Base-by-base conservation (phyloP, 768 basidiomycete genomes). In the Boletus subcaerulescens region DNA sequence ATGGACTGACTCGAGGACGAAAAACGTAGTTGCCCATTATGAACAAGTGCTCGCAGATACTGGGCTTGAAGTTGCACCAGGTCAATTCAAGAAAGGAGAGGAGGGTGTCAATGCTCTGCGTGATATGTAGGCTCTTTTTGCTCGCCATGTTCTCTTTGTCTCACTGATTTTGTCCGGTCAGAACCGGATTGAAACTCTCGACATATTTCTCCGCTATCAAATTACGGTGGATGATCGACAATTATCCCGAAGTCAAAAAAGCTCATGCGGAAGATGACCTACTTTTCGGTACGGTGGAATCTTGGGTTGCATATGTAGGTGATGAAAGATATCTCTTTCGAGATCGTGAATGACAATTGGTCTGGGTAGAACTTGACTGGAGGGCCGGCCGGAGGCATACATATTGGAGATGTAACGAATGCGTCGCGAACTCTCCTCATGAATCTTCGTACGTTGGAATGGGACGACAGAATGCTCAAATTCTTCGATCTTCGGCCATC, bases 131-230 rank as follows among this genome's bases (percentile, higher is more conserved):
- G 85, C 22, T 76, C 18, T n/a, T 39, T 31, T 48, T 43, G 20
- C 36, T 48, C 2, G 17, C 13, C 14, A 32, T 15, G 26, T n/a
- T 15, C 3, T 3, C 5, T 14, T 48, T 47, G 44, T 45, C 45
- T 56, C 13, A 45, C 45, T 29, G 7, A 44, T 31, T 4, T 20
- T 42, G 4, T 26, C 48, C 33, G 12, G 5, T 49, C 59, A 96
- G 91, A 56, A 95, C 93, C 45, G 95, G 95, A 33, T 82, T 97
- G 38, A 91, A 89, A n/a, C 78, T 98, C 9, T 97, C 95, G 15
- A 98, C 96, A 0, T 99, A 99, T 74, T 99, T 99, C 75, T 97
- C 95, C 22, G 96, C 89, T 17, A 87, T 97, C 70, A 98, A 98
- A 74, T 78, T 97, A 58, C 84, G 90, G 43, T 99, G 96, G 96